phyloP scores from a whole-genome alignment of 2,329 filamentous ascomycete genomes.

The Cyphellophora europaea region DNA sequence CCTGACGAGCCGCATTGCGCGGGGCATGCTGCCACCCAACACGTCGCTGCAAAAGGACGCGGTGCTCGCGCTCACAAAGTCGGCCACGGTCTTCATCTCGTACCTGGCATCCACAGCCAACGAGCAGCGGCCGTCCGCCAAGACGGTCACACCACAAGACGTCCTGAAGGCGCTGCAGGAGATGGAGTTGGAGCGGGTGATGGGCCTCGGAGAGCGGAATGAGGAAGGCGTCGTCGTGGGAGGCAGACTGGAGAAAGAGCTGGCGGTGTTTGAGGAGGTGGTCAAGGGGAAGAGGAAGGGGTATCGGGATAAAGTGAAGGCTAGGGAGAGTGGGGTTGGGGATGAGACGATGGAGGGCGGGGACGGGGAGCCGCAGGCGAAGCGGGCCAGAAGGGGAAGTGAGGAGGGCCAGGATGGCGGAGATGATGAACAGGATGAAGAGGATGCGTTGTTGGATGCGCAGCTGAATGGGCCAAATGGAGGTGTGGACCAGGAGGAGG shows the following conservation, averaged over 20 bases:
- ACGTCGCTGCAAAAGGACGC: conserved; percentile 59
- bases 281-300: conserved; percentile 26
- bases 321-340: conserved; percentile 41
- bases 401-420: conserved; percentile 14
- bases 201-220: conserved; percentile 11
- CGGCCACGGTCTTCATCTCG: conserved; percentile 58
- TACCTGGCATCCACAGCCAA: conserved; percentile 47
- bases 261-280: conserved; percentile 37
- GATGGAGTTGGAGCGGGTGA: conserved; percentile 41
- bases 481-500: conserved; percentile 14
- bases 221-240: conserved; percentile 36
- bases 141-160: conserved; percentile 52
- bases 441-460: conserved; percentile 20
- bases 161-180: conserved; percentile 52
- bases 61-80: conserved; percentile 53
- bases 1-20: conserved; percentile 52
- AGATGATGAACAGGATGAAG: conserved; percentile 20
- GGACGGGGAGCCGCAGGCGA: conserved; percentile 5
- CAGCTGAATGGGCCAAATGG: conserved; percentile 16
- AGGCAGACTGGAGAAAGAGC: conserved; percentile 48
- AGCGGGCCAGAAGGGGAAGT: conserved; percentile 7
- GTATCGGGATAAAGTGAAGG: conserved; percentile 31
- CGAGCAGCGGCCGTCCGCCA: conserved; percentile 49
- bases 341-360: conserved; percentile 7
- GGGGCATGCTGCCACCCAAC: conserved; percentile 55